phyloP scores from a whole-genome alignment of 345 rosid genomes.

The Angophora floribunda region DNA sequence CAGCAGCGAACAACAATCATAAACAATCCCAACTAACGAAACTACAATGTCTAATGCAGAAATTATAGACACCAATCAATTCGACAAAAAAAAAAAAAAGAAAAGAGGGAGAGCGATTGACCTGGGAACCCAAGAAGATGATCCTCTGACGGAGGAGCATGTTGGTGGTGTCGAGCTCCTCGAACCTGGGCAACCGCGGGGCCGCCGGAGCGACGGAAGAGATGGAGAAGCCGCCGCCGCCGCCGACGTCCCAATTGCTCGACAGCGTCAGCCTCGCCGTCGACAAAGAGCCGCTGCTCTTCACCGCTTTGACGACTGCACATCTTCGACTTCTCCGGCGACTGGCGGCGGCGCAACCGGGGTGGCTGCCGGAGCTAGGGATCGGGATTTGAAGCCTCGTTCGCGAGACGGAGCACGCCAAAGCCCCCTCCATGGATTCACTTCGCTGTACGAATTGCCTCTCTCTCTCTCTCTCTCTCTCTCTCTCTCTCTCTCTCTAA shows the following conservation, averaged over 20 bases:
- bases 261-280: conserved; percentile 34
- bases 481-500: not conserved
- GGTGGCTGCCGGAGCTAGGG: not conserved
- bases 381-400: conserved; percentile 7
- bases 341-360: not conserved
- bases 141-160: conserved; percentile 94
- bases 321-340: not conserved
- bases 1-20: not conserved
- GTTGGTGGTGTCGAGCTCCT: conserved; percentile 79
- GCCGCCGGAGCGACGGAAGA: conserved; percentile 23
- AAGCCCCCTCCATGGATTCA: not conserved
- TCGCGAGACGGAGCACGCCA: not conserved
- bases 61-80: not conserved
- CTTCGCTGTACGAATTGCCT: not conserved
- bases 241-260: conserved; percentile 55
- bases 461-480: not conserved
- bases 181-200: conserved; percentile 58
- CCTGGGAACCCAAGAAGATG: conserved; percentile 81
- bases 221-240: conserved; percentile 9
- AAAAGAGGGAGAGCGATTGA: not conserved
- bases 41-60: not conserved
- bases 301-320: conserved; percentile 14
- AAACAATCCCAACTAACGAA: not conserved
- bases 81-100: not conserved
- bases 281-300: conserved; percentile 7